phyloP scores from a whole-genome alignment of 208 protist species.

The Plasmodiophora brassicae region DNA sequence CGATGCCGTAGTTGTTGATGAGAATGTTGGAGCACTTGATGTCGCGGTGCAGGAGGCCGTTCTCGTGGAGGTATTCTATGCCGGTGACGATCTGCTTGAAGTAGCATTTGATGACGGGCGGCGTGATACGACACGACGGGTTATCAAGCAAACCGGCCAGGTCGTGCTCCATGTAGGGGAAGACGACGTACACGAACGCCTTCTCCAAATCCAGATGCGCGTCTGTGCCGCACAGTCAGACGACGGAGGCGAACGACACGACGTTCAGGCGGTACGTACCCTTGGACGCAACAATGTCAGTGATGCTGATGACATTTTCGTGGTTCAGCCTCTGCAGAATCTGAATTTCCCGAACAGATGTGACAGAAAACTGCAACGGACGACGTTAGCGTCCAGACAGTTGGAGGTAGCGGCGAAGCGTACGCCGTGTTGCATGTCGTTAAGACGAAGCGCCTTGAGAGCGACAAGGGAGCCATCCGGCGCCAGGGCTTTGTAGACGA shows the following conservation, averaged over 20 bases:
- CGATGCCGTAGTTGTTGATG: conserved; percentile 28
- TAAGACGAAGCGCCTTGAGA: conserved; percentile 2
- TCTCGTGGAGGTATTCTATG: neutral
- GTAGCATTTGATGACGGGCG: conserved; percentile 25
- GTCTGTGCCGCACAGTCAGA: no score
- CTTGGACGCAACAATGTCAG: conserved; percentile 22
- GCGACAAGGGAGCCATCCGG: conserved; percentile 7
- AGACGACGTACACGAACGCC: neutral
- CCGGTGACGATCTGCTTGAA: conserved; percentile 27
- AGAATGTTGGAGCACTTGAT: conserved; percentile 17
- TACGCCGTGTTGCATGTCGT: neutral
- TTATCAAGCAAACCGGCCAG: conserved; percentile 7
- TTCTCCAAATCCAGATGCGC: neutral
- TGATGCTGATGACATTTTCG: neutral
- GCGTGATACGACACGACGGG: neutral
- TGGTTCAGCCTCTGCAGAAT: conserved; percentile 2
- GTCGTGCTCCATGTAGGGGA: conserved; percentile 24
- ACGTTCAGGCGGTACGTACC: no score
- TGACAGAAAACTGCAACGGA: neutral
- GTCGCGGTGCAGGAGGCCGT: neutral
- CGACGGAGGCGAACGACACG: no score
- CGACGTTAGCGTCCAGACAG: neutral
- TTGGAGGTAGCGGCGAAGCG: neutral
- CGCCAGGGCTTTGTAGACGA: neutral
- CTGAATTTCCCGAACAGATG: conserved; percentile 17